Conservation (phyloP, 2,329 filamentous ascomycete species). For the Diaporthe sp. region DNA sequence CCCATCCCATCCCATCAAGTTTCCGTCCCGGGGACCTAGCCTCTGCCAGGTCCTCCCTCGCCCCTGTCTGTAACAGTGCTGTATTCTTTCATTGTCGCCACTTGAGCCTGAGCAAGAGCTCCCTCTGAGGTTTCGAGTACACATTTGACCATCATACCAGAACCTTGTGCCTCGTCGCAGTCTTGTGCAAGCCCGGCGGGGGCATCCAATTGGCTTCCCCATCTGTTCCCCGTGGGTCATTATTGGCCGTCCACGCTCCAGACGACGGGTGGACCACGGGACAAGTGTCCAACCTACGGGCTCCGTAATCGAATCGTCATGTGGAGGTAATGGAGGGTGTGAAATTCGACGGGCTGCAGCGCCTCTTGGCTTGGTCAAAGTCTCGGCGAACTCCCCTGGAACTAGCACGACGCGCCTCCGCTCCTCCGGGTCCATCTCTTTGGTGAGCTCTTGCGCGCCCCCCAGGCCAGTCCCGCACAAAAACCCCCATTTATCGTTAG, state of each 20-base stretch:
- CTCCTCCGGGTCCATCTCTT: conserved; percentile 36
- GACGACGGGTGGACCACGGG: conserved; percentile 39
- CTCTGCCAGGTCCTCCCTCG: conserved; percentile 11
- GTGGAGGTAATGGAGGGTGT: conserved; percentile 27
- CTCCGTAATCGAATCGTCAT: conserved; percentile 33
- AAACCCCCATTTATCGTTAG: conserved; percentile 38
- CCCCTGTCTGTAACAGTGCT: not conserved
- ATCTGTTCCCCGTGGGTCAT: conserved; percentile 37
- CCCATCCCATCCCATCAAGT: conserved; percentile 4
- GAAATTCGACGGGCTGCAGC: conserved; percentile 39
- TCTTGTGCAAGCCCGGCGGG: conserved; percentile 41
- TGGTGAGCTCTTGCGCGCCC: conserved; percentile 36
- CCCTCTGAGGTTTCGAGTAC: conserved; percentile 28
- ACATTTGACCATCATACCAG: not conserved
- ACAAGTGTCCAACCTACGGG: conserved; percentile 30
- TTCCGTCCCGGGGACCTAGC: conserved; percentile 14
- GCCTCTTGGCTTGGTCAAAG: conserved; percentile 41
- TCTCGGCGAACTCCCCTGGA: conserved; percentile 37
- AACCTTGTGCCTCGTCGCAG: conserved; percentile 32
- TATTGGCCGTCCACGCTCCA: conserved; percentile 40
- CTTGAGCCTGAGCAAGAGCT: not conserved
- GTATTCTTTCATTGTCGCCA: not conserved
- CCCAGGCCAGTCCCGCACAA: conserved; percentile 32
- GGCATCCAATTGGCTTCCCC: conserved; percentile 37
- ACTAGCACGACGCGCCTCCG: conserved; percentile 39